Percentiles rank a stretch among this genome's conserved stretches.
phyloP scores from a whole-genome alignment of 2,329 filamentous ascomycete genomes.

The Conoideocrella luteorostrata region DNA sequence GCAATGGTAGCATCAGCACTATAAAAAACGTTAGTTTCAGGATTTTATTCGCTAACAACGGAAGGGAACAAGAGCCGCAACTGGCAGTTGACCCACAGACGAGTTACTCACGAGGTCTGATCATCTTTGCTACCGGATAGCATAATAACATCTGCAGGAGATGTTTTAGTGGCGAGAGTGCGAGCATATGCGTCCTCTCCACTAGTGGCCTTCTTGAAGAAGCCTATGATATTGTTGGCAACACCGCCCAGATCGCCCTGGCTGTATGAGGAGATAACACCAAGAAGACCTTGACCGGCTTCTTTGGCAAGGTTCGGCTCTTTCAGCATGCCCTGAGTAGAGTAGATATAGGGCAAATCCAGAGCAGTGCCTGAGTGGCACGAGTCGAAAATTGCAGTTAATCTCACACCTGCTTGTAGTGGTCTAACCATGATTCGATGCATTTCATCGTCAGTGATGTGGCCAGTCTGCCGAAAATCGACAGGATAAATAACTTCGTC shows the following conservation, averaged over 20 bases:
- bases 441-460: slow-evolving; percentile 81
- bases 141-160: slow-evolving; percentile 93
- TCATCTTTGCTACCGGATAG: slow-evolving; percentile 95
- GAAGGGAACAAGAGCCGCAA: neutral
- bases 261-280: slow-evolving; percentile 52
- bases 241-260: slow-evolving; percentile 77
- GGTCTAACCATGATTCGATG: slow-evolving; percentile 64
- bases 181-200: slow-evolving; percentile 78
- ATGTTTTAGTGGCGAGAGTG: slow-evolving; percentile 82
- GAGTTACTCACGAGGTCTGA: slow-evolving; percentile 74
- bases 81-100: no score
- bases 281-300: slow-evolving; percentile 57
- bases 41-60: no score
- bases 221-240: slow-evolving; percentile 69
- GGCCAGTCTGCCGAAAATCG: slow-evolving; percentile 71
- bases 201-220: slow-evolving; percentile 82
- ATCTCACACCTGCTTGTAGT: slow-evolving; percentile 47
- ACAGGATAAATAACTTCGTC: slow-evolving; percentile 82
- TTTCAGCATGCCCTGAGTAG: slow-evolving; percentile 61
- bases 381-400: slow-evolving; percentile 59
- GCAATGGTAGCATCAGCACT: slow-evolving; percentile 90
- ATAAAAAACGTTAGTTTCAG: slow-evolving; percentile 10
- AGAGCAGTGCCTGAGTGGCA: slow-evolving; percentile 62
- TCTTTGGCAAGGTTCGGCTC: slow-evolving; percentile 63
- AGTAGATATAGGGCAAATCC: slow-evolving; percentile 63